Conservation (phyloP, 2,329 filamentous ascomycete genomes). For the Talaromyces albobiverticillius region DNA sequence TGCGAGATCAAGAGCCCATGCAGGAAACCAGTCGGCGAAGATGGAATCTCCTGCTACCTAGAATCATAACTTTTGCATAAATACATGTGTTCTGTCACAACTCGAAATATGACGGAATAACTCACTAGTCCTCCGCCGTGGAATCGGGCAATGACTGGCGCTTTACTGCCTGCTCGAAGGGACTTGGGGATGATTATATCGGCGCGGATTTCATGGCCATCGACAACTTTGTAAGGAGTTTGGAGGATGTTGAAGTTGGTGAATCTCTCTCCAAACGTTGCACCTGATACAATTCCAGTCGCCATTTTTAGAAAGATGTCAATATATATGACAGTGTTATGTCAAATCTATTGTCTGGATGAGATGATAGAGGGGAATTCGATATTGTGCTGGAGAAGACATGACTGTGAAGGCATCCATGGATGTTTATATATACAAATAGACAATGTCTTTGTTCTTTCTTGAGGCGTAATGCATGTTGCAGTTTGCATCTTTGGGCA, state of each 20-base stretch:
- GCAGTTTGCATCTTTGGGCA: no score
- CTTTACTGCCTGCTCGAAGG: conserved; percentile 3
- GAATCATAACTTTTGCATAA: background rate
- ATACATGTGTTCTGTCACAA: no score
- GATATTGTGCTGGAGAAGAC: background rate
- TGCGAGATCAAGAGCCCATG: conserved; percentile 36
- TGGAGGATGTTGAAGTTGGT: conserved; percentile 14
- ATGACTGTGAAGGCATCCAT: no score
- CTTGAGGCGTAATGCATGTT: no score
- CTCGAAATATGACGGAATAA: background rate
- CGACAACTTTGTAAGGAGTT: conserved; percentile 13
- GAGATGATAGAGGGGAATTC: no score
- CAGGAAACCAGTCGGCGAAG: conserved; percentile 22
- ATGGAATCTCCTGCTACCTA: conserved; percentile 16
- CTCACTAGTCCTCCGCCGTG: conserved; percentile 16
- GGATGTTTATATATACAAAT: no score
- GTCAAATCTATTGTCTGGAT: background rate
- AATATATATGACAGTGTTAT: background rate
- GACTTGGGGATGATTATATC: conserved; percentile 13
- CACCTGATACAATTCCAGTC: conserved; percentile 1
- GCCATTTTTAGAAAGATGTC: background rate
- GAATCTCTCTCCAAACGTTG: conserved; percentile 1
- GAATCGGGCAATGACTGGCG: conserved; percentile 14
- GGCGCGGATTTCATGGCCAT: conserved; percentile 13
- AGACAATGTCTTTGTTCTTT: no score